Percentiles rank a stretch among this genome's conserved stretches.
Conservation (phyloP, 2,329 filamentous ascomycete genomes). For the Diplodia mutila region DNA sequence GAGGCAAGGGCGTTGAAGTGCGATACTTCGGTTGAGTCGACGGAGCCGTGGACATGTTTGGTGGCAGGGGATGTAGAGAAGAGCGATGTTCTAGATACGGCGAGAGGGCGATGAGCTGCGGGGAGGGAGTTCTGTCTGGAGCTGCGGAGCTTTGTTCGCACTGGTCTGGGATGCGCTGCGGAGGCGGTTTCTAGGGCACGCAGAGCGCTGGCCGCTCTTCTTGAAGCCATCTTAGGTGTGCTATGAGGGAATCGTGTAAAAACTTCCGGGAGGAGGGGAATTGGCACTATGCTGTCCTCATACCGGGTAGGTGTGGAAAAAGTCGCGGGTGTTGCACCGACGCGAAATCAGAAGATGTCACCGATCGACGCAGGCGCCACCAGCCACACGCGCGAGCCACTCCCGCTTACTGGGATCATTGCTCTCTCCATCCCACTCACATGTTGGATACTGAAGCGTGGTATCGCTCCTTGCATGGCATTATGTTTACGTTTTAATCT, state of each 20-base stretch:
- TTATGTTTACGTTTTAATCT: neutral
- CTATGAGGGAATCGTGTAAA: neutral
- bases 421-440: neutral
- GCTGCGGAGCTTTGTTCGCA: neutral
- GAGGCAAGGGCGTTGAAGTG: constrained; percentile 94
- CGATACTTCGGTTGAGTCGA: constrained; percentile 85
- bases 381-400: constrained; percentile 14
- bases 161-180: neutral
- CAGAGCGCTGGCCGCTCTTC: constrained; percentile 3
- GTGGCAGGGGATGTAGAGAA: constrained; percentile 5
- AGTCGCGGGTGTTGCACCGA: neutral
- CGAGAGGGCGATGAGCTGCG: neutral
- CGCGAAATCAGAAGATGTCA: constrained; percentile 19
- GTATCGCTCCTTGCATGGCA: neutral
- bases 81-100: neutral
- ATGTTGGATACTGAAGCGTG: neutral
- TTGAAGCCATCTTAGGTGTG: neutral
- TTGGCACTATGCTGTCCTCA: neutral
- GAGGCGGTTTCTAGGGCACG: neutral
- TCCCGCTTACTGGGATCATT: neutral
- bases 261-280: neutral
- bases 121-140: neutral
- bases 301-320: neutral
- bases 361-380: neutral
- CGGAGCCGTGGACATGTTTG: constrained; percentile 32